Conservation (phyloP, 1,284 basidiomycete species). For the Agroathelia rolfsii region DNA sequence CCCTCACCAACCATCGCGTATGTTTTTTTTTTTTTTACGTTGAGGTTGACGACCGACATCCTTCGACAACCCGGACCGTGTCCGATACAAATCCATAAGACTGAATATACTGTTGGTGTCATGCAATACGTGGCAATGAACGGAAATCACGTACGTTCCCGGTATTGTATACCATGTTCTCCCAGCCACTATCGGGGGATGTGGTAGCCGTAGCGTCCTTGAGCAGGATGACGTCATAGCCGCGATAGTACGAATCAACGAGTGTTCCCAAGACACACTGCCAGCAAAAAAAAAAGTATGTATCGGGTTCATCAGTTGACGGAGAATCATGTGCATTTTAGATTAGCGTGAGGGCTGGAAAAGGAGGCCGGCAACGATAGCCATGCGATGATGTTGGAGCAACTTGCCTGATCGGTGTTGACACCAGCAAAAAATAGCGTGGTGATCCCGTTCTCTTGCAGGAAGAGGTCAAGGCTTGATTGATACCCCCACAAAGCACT, state of each 20-base stretch:
- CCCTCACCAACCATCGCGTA: too few relatives aligned
- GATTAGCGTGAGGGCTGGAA: not conserved
- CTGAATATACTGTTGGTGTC: slow-evolving; percentile 20
- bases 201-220: slow-evolving; percentile 52
- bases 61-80: slow-evolving; percentile 28
- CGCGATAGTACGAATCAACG: slow-evolving; percentile 51
- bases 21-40: too few relatives aligned
- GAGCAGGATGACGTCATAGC: slow-evolving; percentile 52
- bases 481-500: slow-evolving; percentile 59
- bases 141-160: slow-evolving; percentile 32
- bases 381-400: too few relatives aligned
- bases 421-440: slow-evolving; percentile 58
- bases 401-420: slow-evolving; percentile 52
- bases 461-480: slow-evolving; percentile 46
- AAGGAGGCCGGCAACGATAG: not conserved
- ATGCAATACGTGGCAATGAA: slow-evolving; percentile 4
- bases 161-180: slow-evolving; percentile 49
- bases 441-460: slow-evolving; percentile 52
- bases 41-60: slow-evolving; percentile 3
- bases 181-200: slow-evolving; percentile 47
- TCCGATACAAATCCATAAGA: slow-evolving; percentile 54
- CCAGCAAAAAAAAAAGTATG: slow-evolving; percentile 1
- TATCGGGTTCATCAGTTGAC: slow-evolving; percentile 2
- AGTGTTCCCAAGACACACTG: slow-evolving; percentile 61
- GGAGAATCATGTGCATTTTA: slow-evolving; percentile 2